Percentiles rank a stretch among this genome's conserved stretches.
These are phyloP conservation scores for Trichoderma guizhouense DNA, from an alignment of 2,329 filamentous ascomycete species.

Conservation along the genomic window DNA sequence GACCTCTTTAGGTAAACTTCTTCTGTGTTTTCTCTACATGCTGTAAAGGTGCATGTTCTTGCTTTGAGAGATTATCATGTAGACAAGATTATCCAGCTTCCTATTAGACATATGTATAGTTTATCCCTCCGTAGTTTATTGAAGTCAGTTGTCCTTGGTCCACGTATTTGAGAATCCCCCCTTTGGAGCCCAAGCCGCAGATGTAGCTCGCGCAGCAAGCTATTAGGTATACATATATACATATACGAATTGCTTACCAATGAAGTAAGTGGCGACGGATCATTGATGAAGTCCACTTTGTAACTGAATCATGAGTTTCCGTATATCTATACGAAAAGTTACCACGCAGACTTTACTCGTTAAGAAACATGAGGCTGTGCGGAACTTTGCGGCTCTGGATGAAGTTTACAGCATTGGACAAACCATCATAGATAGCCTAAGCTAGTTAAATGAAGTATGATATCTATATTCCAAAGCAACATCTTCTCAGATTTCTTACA, in stretches of 20 bases:
- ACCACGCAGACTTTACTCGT: not conserved
- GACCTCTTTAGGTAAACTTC: not conserved
- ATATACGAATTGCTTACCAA: not conserved
- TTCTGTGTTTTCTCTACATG: not conserved
- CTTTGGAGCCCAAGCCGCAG: not conserved
- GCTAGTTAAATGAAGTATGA: too few relatives aligned
- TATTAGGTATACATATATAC: too few relatives aligned
- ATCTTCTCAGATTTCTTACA: too few relatives aligned
- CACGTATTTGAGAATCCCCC: not conserved
- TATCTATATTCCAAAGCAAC: too few relatives aligned
- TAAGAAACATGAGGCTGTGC: not conserved
- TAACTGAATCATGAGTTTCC: not conserved
- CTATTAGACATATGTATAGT: not conserved
- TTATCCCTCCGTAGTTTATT: not conserved
- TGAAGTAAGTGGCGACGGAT: not conserved
- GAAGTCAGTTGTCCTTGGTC: not conserved
- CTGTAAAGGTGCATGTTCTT: not conserved
- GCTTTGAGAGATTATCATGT: not conserved
- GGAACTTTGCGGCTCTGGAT: not conserved
- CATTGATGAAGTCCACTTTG: not conserved
- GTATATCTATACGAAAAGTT: not conserved
- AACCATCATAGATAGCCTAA: too few relatives aligned
- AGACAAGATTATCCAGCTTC: not conserved
- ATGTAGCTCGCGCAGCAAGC: not conserved
- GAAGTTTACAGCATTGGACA: too few relatives aligned